Conservation (phyloP, 2,329 filamentous ascomycete genomes). For the Alternaria metachromatica region DNA sequence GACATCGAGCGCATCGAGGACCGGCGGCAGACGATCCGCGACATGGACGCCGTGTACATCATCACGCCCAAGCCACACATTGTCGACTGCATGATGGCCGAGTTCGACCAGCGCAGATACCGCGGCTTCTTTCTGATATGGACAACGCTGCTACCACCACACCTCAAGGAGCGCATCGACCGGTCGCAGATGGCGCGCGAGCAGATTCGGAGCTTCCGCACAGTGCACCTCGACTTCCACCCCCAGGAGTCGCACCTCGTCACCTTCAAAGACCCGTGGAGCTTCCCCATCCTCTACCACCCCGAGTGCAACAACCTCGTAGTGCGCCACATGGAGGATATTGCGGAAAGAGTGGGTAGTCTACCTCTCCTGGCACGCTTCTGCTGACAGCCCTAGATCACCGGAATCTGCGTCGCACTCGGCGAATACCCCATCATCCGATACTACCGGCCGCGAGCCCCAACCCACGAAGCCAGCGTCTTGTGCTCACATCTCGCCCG, state of each 20-base stretch:
- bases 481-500: constrained; percentile 86
- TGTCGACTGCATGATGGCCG: constrained; percentile 91
- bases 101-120: constrained; percentile 86
- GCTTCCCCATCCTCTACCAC: constrained; percentile 91
- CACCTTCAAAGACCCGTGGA: constrained; percentile 93
- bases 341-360: constrained; percentile 80
- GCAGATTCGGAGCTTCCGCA: constrained; percentile 79
- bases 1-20: constrained; percentile 96
- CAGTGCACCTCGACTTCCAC: constrained; percentile 86
- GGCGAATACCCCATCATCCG: constrained; percentile 93
- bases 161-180: constrained; percentile 76
- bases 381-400: constrained; percentile 64
- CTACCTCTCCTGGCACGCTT: neutral
- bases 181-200: constrained; percentile 71
- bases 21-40: constrained; percentile 78
- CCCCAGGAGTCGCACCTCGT: constrained; percentile 90
- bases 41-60: constrained; percentile 95
- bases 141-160: constrained; percentile 77
- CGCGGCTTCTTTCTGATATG: constrained; percentile 81
- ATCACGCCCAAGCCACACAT: constrained; percentile 85
- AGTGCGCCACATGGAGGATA: constrained; percentile 77
- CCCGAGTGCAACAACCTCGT: constrained; percentile 87
- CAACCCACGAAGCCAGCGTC: constrained; percentile 85
- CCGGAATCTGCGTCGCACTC: constrained; percentile 86
- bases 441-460: constrained; percentile 80